phyloP scores from a whole-genome alignment of 2,329 filamentous ascomycete genomes.

The Fusarium sterilihyphosum region DNA sequence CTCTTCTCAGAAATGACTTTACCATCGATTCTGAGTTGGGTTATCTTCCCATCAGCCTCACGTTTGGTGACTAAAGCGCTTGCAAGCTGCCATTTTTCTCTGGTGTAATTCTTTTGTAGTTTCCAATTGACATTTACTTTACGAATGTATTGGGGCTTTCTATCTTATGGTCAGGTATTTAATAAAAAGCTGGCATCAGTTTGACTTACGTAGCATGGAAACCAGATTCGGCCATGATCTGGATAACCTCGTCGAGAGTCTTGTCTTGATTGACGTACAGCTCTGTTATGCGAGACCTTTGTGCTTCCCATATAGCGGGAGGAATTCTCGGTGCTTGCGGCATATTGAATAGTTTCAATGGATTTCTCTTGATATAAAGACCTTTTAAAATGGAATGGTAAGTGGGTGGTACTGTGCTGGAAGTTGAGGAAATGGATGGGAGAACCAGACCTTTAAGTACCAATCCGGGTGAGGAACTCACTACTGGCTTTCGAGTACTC shows the following conservation, averaged over 20 bases:
- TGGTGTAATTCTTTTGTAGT: constrained; percentile 1
- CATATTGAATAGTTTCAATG: not conserved
- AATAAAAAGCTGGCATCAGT: rapidly evolving
- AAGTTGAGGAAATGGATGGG: not conserved
- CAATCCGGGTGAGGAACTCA: not conserved
- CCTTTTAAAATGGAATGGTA: rapidly evolving
- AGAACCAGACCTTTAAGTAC: not conserved
- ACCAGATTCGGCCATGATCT: not conserved
- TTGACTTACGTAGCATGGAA: constrained; percentile 2
- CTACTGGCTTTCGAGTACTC: not conserved
- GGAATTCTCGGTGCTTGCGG: not conserved
- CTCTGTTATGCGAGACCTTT: not conserved
- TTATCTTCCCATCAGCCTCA: not conserved
- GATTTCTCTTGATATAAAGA: rapidly evolving
- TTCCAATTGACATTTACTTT: constrained; percentile 4
- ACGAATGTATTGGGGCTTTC: constrained; percentile 3
- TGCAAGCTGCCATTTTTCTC: not conserved
- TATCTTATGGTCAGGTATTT: rapidly evolving
- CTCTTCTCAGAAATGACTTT: not conserved
- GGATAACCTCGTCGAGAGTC: constrained; percentile 1
- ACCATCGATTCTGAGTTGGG: not conserved
- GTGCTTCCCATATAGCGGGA: not conserved
- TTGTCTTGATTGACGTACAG: constrained; percentile 8
- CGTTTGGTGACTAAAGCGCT: not conserved
- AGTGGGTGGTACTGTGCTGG: rapidly evolving